A percentile compares a stretch with the other conserved stretches of the same genome.
phyloP scores from a whole-genome alignment of 768 basidiomycete species.

The Suillus alpinus region DNA sequence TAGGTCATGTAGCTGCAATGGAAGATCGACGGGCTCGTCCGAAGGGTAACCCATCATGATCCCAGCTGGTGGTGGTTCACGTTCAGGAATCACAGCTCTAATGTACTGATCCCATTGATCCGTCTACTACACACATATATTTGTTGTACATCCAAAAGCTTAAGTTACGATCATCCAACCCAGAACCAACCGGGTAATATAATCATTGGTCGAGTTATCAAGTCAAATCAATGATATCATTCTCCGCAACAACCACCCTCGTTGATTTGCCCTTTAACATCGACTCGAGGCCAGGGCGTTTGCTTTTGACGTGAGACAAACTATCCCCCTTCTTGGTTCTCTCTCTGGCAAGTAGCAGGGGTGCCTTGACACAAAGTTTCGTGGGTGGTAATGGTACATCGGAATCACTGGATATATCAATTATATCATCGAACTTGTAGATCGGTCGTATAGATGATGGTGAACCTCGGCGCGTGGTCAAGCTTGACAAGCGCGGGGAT shows the following conservation, averaged over 20 bases:
- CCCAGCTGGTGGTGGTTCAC: no score
- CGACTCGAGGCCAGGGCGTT: not conserved
- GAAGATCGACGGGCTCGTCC: not conserved
- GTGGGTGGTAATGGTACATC: constrained; percentile 18
- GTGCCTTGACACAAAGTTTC: constrained; percentile 10
- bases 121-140: not conserved
- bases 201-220: constrained; percentile 16
- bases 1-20: not conserved
- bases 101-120: not conserved
- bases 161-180: not conserved
- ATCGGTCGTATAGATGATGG: constrained; percentile 8
- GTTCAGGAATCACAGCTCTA: no score
- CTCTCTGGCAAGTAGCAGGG: constrained; percentile 24
- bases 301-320: not conserved
- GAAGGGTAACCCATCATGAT: no score
- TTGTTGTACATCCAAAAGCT: not conserved
- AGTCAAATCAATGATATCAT: constrained; percentile 43
- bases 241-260: not conserved
- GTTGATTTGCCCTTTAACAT: not conserved
- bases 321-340: constrained; percentile 4
- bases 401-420: constrained; percentile 41
- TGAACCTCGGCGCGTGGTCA: not conserved
- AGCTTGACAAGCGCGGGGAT: constrained; percentile 11
- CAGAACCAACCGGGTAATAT: not conserved
- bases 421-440: constrained; percentile 17